Conservation (phyloP, 345 rosid species). For the Orychophragmus violaceus region DNA sequence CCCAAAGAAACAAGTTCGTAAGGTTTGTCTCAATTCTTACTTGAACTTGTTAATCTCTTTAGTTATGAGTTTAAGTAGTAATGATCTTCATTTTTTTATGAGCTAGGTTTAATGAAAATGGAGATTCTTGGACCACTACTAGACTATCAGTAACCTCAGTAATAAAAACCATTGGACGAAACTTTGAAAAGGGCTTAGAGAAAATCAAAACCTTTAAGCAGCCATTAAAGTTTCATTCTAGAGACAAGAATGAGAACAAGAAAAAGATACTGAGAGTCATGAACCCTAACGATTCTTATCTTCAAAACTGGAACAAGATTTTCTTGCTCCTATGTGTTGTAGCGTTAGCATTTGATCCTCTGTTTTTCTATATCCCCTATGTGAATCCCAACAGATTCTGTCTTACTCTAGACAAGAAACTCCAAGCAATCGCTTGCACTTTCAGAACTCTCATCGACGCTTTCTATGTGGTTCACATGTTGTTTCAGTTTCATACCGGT, state of each 20-base stretch:
- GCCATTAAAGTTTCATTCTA: slow-evolving; percentile 20
- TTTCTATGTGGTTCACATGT: slow-evolving; percentile 30
- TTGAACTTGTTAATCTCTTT: not conserved
- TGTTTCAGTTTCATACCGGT: slow-evolving; percentile 33
- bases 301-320: slow-evolving; percentile 35
- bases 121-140: slow-evolving; percentile 10
- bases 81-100: not conserved
- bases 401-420: slow-evolving; percentile 23
- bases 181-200: slow-evolving; percentile 39
- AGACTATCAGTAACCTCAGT: slow-evolving; percentile 29
- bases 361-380: slow-evolving; percentile 34
- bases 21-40: slow-evolving; percentile 20
- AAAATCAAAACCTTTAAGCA: slow-evolving; percentile 43
- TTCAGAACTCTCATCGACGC: slow-evolving; percentile 32
- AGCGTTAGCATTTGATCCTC: slow-evolving; percentile 38
- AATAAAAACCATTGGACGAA: slow-evolving; percentile 29
- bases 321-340: slow-evolving; percentile 27
- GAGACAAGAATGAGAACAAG: slow-evolving; percentile 4
- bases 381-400: slow-evolving; percentile 14
- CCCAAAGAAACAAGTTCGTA: slow-evolving; percentile 14
- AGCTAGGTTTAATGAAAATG: slow-evolving; percentile 39
- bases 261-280: slow-evolving; percentile 27
- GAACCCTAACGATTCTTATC: slow-evolving; percentile 31
- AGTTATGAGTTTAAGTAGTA: not conserved
- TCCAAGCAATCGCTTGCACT: slow-evolving; percentile 22